Percentiles rank a stretch among this genome's conserved stretches.
Evolutionary conservation across 2,329 filamentous ascomycete genomes (phyloP).

Genomic region (Sphaceloma murrayae): DNA sequence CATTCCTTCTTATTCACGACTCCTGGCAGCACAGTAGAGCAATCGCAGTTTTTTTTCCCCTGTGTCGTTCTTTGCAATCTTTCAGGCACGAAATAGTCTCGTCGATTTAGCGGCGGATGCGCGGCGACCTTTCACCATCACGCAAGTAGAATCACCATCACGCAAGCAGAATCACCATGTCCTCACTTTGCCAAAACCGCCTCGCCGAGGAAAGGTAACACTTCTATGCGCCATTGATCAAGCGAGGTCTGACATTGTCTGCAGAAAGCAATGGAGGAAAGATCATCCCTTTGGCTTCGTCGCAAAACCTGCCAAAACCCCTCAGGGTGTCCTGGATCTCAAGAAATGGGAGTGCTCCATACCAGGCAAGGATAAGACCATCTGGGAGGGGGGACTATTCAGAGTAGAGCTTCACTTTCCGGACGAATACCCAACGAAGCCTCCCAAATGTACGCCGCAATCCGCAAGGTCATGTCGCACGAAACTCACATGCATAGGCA

Average conservation of each 20-base stretch:
- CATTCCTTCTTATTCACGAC: no score
- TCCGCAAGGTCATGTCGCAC: slow-evolving; percentile 2
- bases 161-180: slow-evolving; percentile 30
- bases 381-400: slow-evolving; percentile 97
- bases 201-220: slow-evolving; percentile 78
- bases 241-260: slow-evolving; percentile 15
- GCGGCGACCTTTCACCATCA: no score
- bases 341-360: slow-evolving; percentile 97
- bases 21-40: no score
- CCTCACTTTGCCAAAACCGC: slow-evolving; percentile 83
- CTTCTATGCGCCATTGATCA: neutral
- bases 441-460: slow-evolving; percentile 89
- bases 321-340: slow-evolving; percentile 74
- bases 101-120: no score
- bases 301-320: slow-evolving; percentile 72
- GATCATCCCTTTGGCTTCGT: slow-evolving; percentile 98
- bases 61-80: no score
- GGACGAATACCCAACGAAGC: slow-evolving; percentile 97
- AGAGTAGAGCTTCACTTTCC: slow-evolving; percentile 90
- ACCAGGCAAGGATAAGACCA: slow-evolving; percentile 89
- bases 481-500: slow-evolving; percentile 51
- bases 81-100: no score
- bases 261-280: slow-evolving; percentile 88
- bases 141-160: neutral
- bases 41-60: no score